Base-by-base conservation (phyloP, 2,329 filamentous ascomycete species). In the Grosmannia penicillata region DNA sequence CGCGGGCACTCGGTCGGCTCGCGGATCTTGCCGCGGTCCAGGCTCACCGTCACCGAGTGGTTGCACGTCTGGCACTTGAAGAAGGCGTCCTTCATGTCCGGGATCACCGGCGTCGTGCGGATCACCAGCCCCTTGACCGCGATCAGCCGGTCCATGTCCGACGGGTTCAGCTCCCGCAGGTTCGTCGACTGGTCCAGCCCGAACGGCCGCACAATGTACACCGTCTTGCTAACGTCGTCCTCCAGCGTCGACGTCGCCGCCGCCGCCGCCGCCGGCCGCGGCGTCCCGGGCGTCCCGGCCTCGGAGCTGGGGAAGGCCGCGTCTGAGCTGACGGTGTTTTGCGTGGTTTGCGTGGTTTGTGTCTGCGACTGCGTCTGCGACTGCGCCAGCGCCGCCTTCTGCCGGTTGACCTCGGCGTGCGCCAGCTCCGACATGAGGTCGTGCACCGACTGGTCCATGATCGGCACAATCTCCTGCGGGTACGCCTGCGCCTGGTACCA, bases 41-140 rank as follows among this genome's bases (percentile, higher is more conserved):
- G 81, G 40, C 86, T 82, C 39, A 95, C 85, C 45, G 82, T 83
- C 44, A 93, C 75, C 4, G 83, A 89, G 59, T 95, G 85, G 51
- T 86, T 85, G 61, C 91, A 98, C 21, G 89, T 75, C 42, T 85
- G 83, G 62, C 91, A 98, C 46, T 84, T 82, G 73, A 98, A 98
- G 62, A 94, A 95, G 1, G 91, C 91, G 55, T 94, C 84, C 61
- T 93, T 95, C 93, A 98, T 98, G 51, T 98, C 91, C 1, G 91
- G 91, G 47, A 98, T 96, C 47, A 98, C 83, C 1, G 91, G 86
- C 0, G 91, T 96, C 4, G 91, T 82, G 45, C 91, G 78, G 52
- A 98, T 98, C 43, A 98, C 91, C 14, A 98, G 69, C 33, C 91
- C 91, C 60, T 96, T 98, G 59, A 98, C 79, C 47, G 80, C 84